Conservation (phyloP, 2,329 filamentous ascomycete species). For the Fusarium coffeatum region DNA sequence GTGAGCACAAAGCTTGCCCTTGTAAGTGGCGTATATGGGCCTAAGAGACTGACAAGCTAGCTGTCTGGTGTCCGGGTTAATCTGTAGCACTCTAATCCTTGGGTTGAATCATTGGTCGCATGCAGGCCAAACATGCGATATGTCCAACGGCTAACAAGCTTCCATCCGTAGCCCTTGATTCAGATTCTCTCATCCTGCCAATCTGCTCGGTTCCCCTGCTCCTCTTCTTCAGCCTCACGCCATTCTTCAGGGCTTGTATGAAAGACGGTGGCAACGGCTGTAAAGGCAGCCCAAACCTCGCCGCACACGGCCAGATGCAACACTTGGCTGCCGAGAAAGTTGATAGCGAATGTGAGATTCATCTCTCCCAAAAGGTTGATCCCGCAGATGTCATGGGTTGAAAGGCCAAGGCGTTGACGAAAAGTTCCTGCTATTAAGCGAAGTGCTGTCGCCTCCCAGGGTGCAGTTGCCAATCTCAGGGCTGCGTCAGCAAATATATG, state of each 20-base stretch:
- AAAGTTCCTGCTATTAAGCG: slow-evolving; percentile 59
- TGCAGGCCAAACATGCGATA: not conserved
- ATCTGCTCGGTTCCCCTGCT: slow-evolving; percentile 17
- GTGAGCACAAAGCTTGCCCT: not conserved
- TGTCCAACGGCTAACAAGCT: not conserved
- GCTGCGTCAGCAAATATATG: slow-evolving; percentile 60
- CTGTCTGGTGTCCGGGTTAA: not conserved
- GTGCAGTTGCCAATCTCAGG: slow-evolving; percentile 57
- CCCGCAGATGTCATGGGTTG: slow-evolving; percentile 54
- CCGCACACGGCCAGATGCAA: slow-evolving; percentile 48
- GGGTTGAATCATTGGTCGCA: not conserved
- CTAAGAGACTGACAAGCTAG: not conserved
- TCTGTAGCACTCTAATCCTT: not conserved
- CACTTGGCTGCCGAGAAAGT: slow-evolving; percentile 60
- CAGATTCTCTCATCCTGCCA: slow-evolving; percentile 17
- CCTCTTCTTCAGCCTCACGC: slow-evolving; percentile 31
- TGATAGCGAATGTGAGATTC: slow-evolving; percentile 55
- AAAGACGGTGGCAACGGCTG: slow-evolving; percentile 23
- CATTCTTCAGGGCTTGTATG: slow-evolving; percentile 34
- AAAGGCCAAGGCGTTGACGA: slow-evolving; percentile 53
- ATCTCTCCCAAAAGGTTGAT: slow-evolving; percentile 53
- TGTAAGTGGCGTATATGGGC: not conserved
- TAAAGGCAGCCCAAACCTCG: slow-evolving; percentile 33
- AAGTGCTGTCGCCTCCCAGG: slow-evolving; percentile 60
- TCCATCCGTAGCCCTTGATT: not conserved